Conservation (phyloP, 2,329 filamentous ascomycete species). For the Myriosclerotinia duriaeana region DNA sequence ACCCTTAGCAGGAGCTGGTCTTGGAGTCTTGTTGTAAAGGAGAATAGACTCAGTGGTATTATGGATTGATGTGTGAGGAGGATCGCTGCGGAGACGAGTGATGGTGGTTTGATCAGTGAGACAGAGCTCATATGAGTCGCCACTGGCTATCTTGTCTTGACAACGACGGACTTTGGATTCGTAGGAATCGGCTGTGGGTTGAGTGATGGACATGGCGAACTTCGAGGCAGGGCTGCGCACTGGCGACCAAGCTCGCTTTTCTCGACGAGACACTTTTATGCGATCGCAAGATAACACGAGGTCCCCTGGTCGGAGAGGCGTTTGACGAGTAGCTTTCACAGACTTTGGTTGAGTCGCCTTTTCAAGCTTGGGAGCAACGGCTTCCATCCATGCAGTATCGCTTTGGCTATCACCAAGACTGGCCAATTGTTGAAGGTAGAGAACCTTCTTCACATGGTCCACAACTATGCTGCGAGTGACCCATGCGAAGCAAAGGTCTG, state of each 20-base stretch:
- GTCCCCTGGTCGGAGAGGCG: conserved; percentile 13
- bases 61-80: conserved; percentile 12
- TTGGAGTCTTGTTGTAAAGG: conserved; percentile 25
- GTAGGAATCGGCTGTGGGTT: conserved; percentile 35
- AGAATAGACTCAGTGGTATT: conserved; percentile 20
- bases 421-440: conserved; percentile 59
- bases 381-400: conserved; percentile 28
- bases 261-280: conserved; percentile 20
- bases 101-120: conserved; percentile 42
- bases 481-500: conserved; percentile 63
- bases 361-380: conserved; percentile 25
- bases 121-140: conserved; percentile 46
- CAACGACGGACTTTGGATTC: conserved; percentile 41
- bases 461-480: conserved; percentile 63
- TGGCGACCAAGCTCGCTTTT: conserved; percentile 23
- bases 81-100: conserved; percentile 21
- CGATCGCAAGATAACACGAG: conserved; percentile 14
- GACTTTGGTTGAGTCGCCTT: conserved; percentile 20
- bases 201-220: conserved; percentile 31
- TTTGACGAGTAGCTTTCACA: conserved; percentile 13
- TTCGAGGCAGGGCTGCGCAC: conserved; percentile 4
- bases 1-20: conserved; percentile 22
- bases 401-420: conserved; percentile 40
- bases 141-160: conserved; percentile 42
- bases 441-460: conserved; percentile 56